Percentiles rank a stretch among this genome's conserved stretches.
phyloP scores from a whole-genome alignment of 73 alveolate genomes.

The Effrenium voratum region DNA sequence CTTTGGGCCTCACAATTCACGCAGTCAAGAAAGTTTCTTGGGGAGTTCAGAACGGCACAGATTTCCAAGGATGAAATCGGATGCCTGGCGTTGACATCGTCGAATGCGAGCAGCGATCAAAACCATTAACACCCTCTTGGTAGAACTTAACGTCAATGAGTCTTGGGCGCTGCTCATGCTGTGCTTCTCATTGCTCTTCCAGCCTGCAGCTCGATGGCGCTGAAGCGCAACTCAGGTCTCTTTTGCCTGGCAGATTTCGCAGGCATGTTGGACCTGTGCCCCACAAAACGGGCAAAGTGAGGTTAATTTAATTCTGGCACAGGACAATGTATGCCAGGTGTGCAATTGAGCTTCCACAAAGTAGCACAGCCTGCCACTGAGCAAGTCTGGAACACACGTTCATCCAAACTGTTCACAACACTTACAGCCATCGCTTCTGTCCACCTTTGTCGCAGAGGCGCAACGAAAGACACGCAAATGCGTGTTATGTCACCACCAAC shows the following conservation, averaged over 20 bases:
- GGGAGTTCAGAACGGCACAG: background rate
- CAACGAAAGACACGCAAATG: background rate
- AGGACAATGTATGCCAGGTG: background rate
- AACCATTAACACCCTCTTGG: too few species aligned
- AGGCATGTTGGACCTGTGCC: background rate
- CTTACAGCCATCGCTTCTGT: too few species aligned
- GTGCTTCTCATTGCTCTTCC: background rate
- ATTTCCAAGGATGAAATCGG: constrained; percentile 50
- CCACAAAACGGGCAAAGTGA: background rate
- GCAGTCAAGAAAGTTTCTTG: background rate
- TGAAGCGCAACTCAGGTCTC: constrained; percentile 46
- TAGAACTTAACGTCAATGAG: too few species aligned
- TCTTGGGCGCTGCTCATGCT: background rate
- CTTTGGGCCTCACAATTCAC: constrained; percentile 44
- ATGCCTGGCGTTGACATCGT: background rate
- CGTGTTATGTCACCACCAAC: background rate
- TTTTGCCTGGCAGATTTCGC: constrained; percentile 19
- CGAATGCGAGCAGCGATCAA: background rate
- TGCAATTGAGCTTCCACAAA: constrained; percentile 63
- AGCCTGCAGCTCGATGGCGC: constrained; percentile 79
- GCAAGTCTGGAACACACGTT: too few species aligned
- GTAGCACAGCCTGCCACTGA: constrained; percentile 36
- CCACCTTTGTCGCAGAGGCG: background rate
- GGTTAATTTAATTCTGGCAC: background rate
- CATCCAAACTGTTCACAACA: too few species aligned